Evolutionary conservation across 768 basidiomycete genomes (phyloP).

Genomic region (Pulveroboletus sp.): DNA sequence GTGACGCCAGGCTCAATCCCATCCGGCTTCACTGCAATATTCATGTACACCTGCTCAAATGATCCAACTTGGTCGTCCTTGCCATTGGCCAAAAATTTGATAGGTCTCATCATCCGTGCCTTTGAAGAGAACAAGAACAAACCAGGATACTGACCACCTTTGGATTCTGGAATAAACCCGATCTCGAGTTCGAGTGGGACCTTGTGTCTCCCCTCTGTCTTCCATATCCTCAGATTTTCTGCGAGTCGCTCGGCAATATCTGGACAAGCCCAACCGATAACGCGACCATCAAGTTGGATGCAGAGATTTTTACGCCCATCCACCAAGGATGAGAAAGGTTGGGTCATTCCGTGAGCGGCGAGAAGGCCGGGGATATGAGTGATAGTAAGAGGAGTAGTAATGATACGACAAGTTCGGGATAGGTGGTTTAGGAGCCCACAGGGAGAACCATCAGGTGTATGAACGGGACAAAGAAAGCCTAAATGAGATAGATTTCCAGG

Average conservation of each 20-base stretch:
- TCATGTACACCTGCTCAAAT: conserved; percentile 99
- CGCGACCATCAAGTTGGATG: conserved; percentile 91
- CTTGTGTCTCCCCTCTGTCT: conserved; percentile 79
- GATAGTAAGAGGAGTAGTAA: conserved; percentile 71
- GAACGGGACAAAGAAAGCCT: conserved; percentile 98
- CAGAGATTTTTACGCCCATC: conserved; percentile 80
- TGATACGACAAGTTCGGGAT: conserved; percentile 87
- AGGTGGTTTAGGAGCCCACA: conserved; percentile 98
- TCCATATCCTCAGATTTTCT: conserved; percentile 85
- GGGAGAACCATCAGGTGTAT: conserved; percentile 97
- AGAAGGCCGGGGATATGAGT: conserved; percentile 81
- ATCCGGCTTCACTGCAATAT: conserved; percentile 86
- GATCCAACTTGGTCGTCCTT: conserved; percentile 87
- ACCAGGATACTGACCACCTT: conserved; percentile 96
- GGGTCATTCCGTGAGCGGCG: conserved; percentile 89
- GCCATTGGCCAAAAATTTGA: conserved; percentile 85
- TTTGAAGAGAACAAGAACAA: conserved; percentile 85
- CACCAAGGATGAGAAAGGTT: conserved; percentile 72
- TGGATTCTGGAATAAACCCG: conserved; percentile 81
- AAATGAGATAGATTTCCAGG: conserved; percentile 7
- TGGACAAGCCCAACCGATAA: conserved; percentile 91
- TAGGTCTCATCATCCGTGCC: conserved; percentile 97
- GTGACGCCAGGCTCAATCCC: conserved; percentile 77
- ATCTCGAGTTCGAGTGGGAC: conserved; percentile 94
- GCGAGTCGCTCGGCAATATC: conserved; percentile 74